These are phyloP conservation scores for Salix udensis DNA, from an alignment of 345 rosid genomes.

Conservation along the genomic window DNA sequence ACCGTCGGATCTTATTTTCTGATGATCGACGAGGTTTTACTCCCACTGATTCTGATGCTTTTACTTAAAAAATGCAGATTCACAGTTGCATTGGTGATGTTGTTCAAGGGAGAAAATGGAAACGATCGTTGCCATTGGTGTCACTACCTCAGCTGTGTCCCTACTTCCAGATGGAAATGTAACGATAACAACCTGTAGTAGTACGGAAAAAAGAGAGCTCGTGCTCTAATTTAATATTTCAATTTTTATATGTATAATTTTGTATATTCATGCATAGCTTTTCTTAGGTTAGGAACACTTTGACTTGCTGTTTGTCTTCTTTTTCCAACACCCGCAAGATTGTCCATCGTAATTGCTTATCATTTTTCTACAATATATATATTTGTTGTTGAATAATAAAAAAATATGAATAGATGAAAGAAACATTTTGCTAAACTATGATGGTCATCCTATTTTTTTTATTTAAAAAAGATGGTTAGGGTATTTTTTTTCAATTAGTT, in stretches of 20 bases:
- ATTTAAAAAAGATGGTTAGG: too few species aligned
- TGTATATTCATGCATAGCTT: neutral
- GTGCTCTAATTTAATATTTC: neutral
- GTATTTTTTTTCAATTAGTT: too few species aligned
- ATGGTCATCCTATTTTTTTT: too few species aligned
- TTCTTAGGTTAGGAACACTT: neutral
- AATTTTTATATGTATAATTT: neutral
- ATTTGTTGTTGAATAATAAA: too few species aligned
- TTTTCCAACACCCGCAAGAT: neutral
- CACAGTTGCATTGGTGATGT: slow-evolving; percentile 23
- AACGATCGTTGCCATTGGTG: slow-evolving; percentile 30
- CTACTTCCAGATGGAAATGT: slow-evolving; percentile 25
- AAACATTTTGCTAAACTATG: too few species aligned
- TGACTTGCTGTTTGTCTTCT: neutral
- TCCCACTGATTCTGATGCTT: neutral
- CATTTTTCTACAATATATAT: too few species aligned
- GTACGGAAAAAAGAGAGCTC: too few species aligned
- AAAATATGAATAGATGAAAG: too few species aligned
- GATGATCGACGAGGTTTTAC: neutral
- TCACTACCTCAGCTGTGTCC: slow-evolving; percentile 30
- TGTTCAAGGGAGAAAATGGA: slow-evolving; percentile 29
- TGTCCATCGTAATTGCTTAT: neutral
- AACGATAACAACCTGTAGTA: slow-evolving; percentile 7
- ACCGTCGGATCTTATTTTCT: neutral
- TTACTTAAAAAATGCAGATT: slow-evolving; percentile 12